These are phyloP conservation scores for Diatrype stigma DNA, from an alignment of 2,329 filamentous ascomycete genomes.

Conservation along the genomic window DNA sequence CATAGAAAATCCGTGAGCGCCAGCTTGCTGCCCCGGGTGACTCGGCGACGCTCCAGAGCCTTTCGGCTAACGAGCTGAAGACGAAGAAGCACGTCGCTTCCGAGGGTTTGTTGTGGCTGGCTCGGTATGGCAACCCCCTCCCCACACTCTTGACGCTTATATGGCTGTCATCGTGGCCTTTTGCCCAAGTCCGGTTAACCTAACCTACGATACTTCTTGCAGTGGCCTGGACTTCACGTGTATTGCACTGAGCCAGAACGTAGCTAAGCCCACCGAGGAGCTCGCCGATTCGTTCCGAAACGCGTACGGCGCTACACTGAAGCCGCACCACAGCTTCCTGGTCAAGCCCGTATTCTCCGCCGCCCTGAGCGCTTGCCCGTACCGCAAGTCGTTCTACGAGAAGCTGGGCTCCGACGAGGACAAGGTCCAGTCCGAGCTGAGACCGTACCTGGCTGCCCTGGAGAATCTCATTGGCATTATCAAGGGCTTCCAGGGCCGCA, in stretches of 20 bases:
- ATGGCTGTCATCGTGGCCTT: not conserved
- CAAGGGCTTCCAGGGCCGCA: constrained; percentile 51
- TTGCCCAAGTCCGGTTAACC: constrained; percentile 7
- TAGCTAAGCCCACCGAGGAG: constrained; percentile 65
- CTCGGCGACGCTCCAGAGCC: constrained; percentile 79
- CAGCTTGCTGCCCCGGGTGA: constrained; percentile 73
- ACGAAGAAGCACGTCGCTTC: constrained; percentile 83
- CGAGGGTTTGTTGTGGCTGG: constrained; percentile 87
- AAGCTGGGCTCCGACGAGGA: constrained; percentile 70
- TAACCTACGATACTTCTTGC: constrained; percentile 5
- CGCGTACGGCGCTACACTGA: constrained; percentile 82
- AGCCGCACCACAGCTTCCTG: constrained; percentile 84
- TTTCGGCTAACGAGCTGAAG: constrained; percentile 86
- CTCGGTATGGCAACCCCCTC: constrained; percentile 56
- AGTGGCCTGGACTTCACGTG: constrained; percentile 94
- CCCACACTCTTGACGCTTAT: constrained; percentile 1
- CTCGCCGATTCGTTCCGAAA: constrained; percentile 81
- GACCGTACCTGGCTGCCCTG: constrained; percentile 70
- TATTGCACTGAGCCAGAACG: constrained; percentile 75
- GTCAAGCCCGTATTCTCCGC: constrained; percentile 90
- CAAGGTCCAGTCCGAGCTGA: constrained; percentile 61
- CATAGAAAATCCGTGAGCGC: constrained; percentile 77
- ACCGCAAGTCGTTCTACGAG: constrained; percentile 86
- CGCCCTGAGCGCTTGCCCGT: constrained; percentile 89
- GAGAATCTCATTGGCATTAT: constrained; percentile 77